Evolutionary conservation across 345 rosid species (phyloP), one percentile per base, ranked within the genome.

Genomic region (Eucalyptus curtisii): DNA sequence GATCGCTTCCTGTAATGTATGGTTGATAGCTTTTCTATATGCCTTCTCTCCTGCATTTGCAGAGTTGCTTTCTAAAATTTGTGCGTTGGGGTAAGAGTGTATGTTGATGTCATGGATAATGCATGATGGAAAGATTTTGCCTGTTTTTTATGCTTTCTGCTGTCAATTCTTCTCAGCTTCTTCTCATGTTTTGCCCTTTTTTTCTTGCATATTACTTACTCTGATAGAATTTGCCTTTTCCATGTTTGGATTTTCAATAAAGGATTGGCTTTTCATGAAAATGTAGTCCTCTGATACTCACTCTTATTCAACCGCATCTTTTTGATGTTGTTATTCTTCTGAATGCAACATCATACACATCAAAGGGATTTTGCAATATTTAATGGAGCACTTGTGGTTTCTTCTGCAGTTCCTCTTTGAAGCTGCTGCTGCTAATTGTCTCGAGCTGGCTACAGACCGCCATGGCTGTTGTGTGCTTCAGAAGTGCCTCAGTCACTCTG

Each of bases 391-490:
- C 61, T 45, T 82, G 61, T 76, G 89, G 61, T 47, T 91, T 82
- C 50, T 86, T 88, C 49, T 91, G 92, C 92, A 95, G 99, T 92
- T 96, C 84, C 94, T 96, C 85, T 94, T 95, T 86, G 96, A 94
- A 90, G 96, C 96, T 88, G 93, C 95, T 30, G 93, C 92, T 27
- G 88, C 93, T 87, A 93, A 95, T 88, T 95, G 97, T 91, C 93
- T 96, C 45, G 97, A 95, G 89, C 93, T 95, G 80, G 96, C 98
- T 76, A 95, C 95, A 82, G 97, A 95, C 89, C 90, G 95, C 86
- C 96, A 95, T 89, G 98, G 98, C 87, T 96, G 99, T 79, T 95
- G 96, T 89, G 98, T 96, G 20, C 95, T 96, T 88, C 98, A 97
- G 92, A 95, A 93, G 90, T 95, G 96, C 92, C 95, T 96, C 85